Conservation (phyloP, 208 protist species). For the Trypanosoma cruzi region DNA sequence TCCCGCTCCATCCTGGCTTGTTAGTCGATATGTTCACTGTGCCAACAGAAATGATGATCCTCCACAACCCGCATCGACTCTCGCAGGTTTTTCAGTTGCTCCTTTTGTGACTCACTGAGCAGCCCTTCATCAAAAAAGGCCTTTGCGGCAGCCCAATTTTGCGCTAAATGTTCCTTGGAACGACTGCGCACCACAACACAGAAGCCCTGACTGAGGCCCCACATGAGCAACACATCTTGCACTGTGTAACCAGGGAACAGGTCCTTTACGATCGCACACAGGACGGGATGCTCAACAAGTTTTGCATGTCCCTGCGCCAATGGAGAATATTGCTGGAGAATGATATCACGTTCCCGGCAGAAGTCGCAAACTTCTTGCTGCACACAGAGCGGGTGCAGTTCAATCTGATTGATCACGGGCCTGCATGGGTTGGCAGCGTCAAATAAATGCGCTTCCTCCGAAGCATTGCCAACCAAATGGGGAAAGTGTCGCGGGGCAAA, state of each 20-base stretch:
- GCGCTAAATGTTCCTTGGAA: slow-evolving; percentile 39
- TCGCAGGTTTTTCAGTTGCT: slow-evolving; percentile 43
- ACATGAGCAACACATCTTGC: slow-evolving; percentile 68
- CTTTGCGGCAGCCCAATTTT: slow-evolving; percentile 41
- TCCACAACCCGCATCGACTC: slow-evolving; percentile 40
- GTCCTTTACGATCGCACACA: slow-evolving; percentile 40
- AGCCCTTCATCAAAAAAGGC: slow-evolving; percentile 43
- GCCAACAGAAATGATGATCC: slow-evolving; percentile 73
- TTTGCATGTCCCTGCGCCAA: slow-evolving; percentile 52
- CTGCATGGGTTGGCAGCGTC: not conserved
- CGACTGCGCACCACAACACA: slow-evolving; percentile 63
- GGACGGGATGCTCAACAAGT: slow-evolving; percentile 50
- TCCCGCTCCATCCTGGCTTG: not conserved
- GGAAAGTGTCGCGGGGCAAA: slow-evolving; percentile 80
- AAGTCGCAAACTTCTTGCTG: slow-evolving; percentile 61
- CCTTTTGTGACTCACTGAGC: slow-evolving; percentile 43
- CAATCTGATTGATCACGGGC: slow-evolving; percentile 77
- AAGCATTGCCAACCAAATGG: slow-evolving; percentile 21
- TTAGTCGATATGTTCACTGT: slow-evolving; percentile 61
- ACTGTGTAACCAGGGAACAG: slow-evolving; percentile 51
- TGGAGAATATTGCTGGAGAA: slow-evolving; percentile 87
- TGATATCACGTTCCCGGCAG: slow-evolving; percentile 52
- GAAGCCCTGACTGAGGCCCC: slow-evolving; percentile 74
- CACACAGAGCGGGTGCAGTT: slow-evolving; percentile 84
- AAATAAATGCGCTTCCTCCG: slow-evolving; percentile 8